Percentiles rank a stretch among this genome's conserved stretches.
Evolutionary conservation across 176 grass and related monocot species (phyloP).

Genomic region (Saccharum officinarum): DNA sequence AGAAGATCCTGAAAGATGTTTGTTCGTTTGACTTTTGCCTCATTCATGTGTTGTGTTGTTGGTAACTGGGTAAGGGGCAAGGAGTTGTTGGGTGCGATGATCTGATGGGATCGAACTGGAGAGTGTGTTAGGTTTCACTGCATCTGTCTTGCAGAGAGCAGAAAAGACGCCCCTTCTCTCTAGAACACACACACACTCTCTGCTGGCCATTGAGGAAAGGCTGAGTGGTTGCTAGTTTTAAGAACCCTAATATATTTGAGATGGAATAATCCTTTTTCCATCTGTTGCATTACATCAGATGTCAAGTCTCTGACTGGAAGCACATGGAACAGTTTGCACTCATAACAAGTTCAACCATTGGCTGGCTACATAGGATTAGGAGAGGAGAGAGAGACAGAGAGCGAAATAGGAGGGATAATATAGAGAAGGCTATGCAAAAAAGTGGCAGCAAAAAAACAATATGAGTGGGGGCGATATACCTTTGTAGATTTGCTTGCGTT

Average conservation of each 20-base stretch:
- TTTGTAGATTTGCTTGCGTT: conserved; percentile 50
- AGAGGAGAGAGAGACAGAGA: conserved; percentile 1
- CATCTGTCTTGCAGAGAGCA: conserved; percentile 27
- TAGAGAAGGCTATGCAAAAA: conserved; percentile 52
- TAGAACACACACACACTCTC: background rate
- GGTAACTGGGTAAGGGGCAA: conserved; percentile 44
- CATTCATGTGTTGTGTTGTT: conserved; percentile 31
- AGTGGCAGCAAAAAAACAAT: conserved; percentile 37
- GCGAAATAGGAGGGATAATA: conserved; percentile 23
- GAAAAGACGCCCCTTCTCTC: background rate
- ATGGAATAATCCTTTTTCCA: conserved; percentile 10
- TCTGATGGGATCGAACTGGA: conserved; percentile 51
- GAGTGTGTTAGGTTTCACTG: conserved; percentile 12
- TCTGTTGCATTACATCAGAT: conserved; percentile 38
- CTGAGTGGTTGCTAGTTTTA: background rate
- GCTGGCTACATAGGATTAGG: conserved; percentile 32
- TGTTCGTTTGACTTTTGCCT: conserved; percentile 42
- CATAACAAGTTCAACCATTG: conserved; percentile 23
- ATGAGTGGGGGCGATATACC: conserved; percentile 41
- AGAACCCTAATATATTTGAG: conserved; percentile 1
- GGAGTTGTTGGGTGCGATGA: conserved; percentile 37
- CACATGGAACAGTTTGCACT: conserved; percentile 38
- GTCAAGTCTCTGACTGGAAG: conserved; percentile 36
- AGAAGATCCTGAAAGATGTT: conserved; percentile 48
- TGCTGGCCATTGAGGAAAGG: conserved; percentile 11